Base-by-base conservation (phyloP, 371 early-diverging fungal genomes). In the Lichtheimia hyalospora region DNA sequence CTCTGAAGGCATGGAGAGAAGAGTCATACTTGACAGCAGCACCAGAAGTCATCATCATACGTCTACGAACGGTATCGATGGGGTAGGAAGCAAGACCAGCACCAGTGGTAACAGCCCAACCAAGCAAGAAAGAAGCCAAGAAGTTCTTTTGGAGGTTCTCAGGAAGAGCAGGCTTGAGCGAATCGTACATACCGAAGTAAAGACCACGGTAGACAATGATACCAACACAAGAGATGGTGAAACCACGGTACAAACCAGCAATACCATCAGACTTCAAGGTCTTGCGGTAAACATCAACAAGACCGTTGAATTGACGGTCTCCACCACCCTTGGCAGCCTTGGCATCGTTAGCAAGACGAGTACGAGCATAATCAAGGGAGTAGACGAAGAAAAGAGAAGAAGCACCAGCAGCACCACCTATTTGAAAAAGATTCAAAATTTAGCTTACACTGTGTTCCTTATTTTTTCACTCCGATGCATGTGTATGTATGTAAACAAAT, bases 11-110 rank as follows among this genome's bases (percentile, higher is more conserved):
- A 73, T 89, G 80, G 21, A 83, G 54, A 57, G 91, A 82, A 61
- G 85, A 82, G 57, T 80, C 77, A 85, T 93, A 92, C 76, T 88
- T 84, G 78, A 87, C 82, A 59, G 88, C 87, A 64, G 84, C 81
- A 69, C 88, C n/a, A n/a, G n/a, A n/a, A n/a, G n/a, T n/a, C n/a
- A n/a, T n/a, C n/a, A n/a, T n/a, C n/a, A n/a, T n/a, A 71, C 94
- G 88, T 81, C 93, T 84, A 77, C 94, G 90, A 75, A 92, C 81
- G 60, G 94, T 94, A 80, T 94, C 94, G 65, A 94, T 88, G 73
- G 94, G 96, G 84, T 94, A 93, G 52, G 86, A 83, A 60, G 83
- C 87, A 63, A 89, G 68, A 75, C 88, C 83, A 49, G 89, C 87
- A 70, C 82, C 73, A 68, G 83, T 92, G 76, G 89, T 88, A 61